Percentiles rank a stretch among this genome's conserved stretches.
phyloP scores from a whole-genome alignment of 306 rosid genomes.

The Castanea crenata region DNA sequence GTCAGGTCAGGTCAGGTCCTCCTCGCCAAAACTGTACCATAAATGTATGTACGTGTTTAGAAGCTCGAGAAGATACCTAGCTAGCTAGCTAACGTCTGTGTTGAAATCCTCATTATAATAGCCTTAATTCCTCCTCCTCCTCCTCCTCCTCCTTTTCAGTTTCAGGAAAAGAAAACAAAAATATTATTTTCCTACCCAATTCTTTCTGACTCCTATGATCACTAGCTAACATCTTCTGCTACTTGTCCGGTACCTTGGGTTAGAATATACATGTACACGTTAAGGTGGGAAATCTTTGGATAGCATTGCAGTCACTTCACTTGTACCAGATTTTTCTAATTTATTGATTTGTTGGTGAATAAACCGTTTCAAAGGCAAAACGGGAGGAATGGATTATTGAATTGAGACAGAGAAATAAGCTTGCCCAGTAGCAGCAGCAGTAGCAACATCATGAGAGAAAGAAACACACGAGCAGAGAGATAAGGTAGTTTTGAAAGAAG shows the following conservation, averaged over 20 bases:
- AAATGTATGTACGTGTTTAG: constrained; percentile 11
- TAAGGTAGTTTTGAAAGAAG: not conserved
- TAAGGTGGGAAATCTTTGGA: not conserved
- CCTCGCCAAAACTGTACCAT: constrained; percentile 20
- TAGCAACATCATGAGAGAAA: not conserved
- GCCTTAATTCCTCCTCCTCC: not conserved
- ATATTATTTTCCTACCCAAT: not conserved
- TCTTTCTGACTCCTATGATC: not conserved
- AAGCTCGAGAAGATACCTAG: constrained; percentile 6
- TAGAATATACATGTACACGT: not conserved
- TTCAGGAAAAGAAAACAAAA: too few species aligned
- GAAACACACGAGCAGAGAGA: not conserved
- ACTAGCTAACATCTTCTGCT: not conserved
- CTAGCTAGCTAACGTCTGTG: not conserved
- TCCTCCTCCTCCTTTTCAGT: too few species aligned
- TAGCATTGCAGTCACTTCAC: not conserved
- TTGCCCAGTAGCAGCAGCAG: not conserved
- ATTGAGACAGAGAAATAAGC: constrained; percentile 21
- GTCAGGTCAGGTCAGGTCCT: not conserved
- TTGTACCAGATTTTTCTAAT: constrained; percentile 20
- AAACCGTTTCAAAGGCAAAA: constrained; percentile 25
- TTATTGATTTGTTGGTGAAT: constrained; percentile 40
- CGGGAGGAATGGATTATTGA: constrained; percentile 16
- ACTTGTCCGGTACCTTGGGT: not conserved
- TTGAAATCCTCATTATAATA: constrained; percentile 2